These are phyloP conservation scores for Alnus glutinosa DNA, from an alignment of 306 rosid genomes.

Conservation along the genomic window DNA sequence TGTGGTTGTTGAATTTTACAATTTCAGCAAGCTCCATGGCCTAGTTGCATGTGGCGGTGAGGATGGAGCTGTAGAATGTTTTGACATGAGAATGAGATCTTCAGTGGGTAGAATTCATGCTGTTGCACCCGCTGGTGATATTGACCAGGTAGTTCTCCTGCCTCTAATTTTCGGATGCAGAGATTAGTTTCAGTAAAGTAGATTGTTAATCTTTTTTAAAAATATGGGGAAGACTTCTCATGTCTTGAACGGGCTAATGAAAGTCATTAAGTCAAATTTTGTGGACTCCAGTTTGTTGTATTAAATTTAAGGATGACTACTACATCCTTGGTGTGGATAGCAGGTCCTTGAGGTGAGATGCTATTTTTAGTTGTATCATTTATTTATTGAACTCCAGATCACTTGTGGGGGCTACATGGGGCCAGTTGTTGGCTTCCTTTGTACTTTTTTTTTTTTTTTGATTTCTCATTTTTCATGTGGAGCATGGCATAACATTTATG, in stretches of 20 bases:
- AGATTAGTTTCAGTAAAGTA: not conserved
- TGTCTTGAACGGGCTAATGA: not conserved
- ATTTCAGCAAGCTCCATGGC: conserved; percentile 86
- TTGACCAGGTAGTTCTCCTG: conserved; percentile 55
- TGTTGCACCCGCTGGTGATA: conserved; percentile 71
- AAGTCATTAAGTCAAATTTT: conserved; percentile 11
- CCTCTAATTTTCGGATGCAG: conserved; percentile 19
- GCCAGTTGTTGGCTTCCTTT: not conserved
- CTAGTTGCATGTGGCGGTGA: conserved; percentile 95
- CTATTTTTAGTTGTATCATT: not conserved
- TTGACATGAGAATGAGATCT: conserved; percentile 78
- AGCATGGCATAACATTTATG: not conserved
- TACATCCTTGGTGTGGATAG: not conserved
- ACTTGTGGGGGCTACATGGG: not conserved
- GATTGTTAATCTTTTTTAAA: conserved; percentile 2
- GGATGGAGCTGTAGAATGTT: conserved; percentile 94
- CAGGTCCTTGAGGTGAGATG: not conserved
- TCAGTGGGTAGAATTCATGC: conserved; percentile 92
- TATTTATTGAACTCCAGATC: not conserved
- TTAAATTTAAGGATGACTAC: not conserved
- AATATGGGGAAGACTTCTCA: conserved; percentile 11
- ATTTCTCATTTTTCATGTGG: not conserved
- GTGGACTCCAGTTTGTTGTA: not conserved
- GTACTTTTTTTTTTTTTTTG: not conserved
- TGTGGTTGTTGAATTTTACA: conserved; percentile 21